Percentiles rank a stretch among this genome's conserved stretches.
Evolutionary conservation across 495 filamentous ascomycete genomes (phyloP).

Genomic region (Podospora pseudoanserina): DNA sequence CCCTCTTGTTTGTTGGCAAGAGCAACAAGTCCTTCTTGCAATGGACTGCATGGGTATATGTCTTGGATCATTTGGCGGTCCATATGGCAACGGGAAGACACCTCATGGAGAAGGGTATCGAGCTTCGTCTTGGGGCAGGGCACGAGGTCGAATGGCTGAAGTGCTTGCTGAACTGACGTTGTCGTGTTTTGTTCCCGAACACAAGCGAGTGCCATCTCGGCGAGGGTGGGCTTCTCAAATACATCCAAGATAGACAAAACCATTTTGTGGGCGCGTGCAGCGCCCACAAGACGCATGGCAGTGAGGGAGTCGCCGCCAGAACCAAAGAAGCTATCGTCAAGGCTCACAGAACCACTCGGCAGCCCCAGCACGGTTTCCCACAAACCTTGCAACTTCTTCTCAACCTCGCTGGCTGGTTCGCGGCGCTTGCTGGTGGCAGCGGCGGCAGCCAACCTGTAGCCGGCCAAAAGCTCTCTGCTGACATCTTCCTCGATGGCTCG

Average conservation of each 20-base stretch:
- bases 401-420: slow-evolving; percentile 19
- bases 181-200: neutral
- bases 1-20: slow-evolving; percentile 39
- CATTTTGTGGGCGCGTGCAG: slow-evolving; percentile 31
- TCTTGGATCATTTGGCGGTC: slow-evolving; percentile 45
- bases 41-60: slow-evolving; percentile 57
- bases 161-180: neutral
- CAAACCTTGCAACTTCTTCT: slow-evolving; percentile 40
- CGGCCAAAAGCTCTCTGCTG: slow-evolving; percentile 9
- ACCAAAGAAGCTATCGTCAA: slow-evolving; percentile 44
- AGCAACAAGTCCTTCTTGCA: slow-evolving; percentile 52
- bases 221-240: slow-evolving; percentile 32
- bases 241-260: slow-evolving; percentile 37
- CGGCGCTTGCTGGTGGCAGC: slow-evolving; percentile 4
- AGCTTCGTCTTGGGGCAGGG: slow-evolving; percentile 22
- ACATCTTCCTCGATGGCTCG: slow-evolving; percentile 12
- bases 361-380: slow-evolving; percentile 49
- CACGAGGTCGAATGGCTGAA: slow-evolving; percentile 49
- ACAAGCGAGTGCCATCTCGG: slow-evolving; percentile 25
- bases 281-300: slow-evolving; percentile 48
- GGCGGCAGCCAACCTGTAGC: slow-evolving; percentile 15
- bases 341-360: slow-evolving; percentile 30
- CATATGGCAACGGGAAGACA: slow-evolving; percentile 44
- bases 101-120: slow-evolving; percentile 39
- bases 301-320: slow-evolving; percentile 50